Percentiles rank a stretch among this genome's conserved stretches.
These are phyloP conservation scores for Quillaja saponaria DNA, from an alignment of 306 rosid species.

Conservation along the genomic window DNA sequence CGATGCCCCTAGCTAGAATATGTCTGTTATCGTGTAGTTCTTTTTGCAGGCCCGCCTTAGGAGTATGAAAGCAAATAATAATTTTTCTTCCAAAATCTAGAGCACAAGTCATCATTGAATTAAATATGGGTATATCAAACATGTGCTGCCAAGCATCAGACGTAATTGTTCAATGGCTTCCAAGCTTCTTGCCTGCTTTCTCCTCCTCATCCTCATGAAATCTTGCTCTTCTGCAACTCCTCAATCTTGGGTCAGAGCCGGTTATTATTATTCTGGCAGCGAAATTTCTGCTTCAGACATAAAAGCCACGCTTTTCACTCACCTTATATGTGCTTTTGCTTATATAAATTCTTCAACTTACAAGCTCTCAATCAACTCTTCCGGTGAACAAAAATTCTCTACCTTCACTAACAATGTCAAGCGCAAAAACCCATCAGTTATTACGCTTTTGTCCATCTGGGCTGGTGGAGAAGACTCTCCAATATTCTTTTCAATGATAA, in stretches of 20 bases:
- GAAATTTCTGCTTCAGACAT: constrained; percentile 14
- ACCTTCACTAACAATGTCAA: constrained; percentile 29
- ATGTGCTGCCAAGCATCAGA: too few species aligned
- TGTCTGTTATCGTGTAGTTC: too few species aligned
- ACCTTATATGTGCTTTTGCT: constrained; percentile 35
- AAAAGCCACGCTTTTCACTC: constrained; percentile 32
- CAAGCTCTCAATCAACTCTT: constrained; percentile 12
- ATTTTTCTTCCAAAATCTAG: too few species aligned
- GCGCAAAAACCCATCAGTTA: constrained; percentile 29
- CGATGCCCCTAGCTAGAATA: too few species aligned
- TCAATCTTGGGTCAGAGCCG: constrained; percentile 28
- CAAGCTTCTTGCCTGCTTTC: background rate
- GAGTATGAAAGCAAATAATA: too few species aligned
- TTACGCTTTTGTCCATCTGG: constrained; percentile 34
- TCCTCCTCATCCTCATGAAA: background rate
- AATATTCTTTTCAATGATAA: constrained; percentile 20
- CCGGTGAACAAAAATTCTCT: constrained; percentile 7
- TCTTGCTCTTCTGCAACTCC: constrained; percentile 17
- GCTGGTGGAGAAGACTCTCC: constrained; percentile 19
- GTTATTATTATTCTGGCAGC: constrained; percentile 2
- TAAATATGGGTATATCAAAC: too few species aligned
- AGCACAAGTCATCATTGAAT: too few species aligned
- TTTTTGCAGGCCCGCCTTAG: too few species aligned
- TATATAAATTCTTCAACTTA: constrained; percentile 15
- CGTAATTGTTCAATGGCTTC: constrained; percentile 38